phyloP scores from a whole-genome alignment of 768 basidiomycete genomes.

The Naematelia aurantialba region DNA sequence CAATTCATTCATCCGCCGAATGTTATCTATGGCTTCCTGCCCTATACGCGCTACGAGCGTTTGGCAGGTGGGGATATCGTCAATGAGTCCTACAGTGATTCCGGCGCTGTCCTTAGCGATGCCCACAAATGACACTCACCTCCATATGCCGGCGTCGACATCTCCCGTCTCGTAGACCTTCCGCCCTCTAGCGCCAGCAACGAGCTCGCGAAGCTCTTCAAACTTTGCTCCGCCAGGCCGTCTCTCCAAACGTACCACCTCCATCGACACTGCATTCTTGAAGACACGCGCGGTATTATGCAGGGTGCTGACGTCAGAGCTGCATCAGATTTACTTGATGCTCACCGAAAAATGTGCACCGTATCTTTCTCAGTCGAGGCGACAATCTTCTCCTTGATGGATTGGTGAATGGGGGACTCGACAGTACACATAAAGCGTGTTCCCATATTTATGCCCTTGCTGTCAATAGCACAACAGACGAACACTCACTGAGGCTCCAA shows the following conservation, averaged over 20 bases:
- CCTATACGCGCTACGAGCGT: constrained; percentile 67
- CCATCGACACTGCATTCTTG: constrained; percentile 68
- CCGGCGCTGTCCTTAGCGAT: constrained; percentile 31
- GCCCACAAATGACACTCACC: constrained; percentile 15
- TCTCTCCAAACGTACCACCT: constrained; percentile 79
- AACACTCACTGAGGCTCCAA: constrained; percentile 69
- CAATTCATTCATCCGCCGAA: constrained; percentile 48
- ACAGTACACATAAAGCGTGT: constrained; percentile 91
- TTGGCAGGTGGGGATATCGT: constrained; percentile 78
- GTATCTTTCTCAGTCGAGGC: constrained; percentile 73
- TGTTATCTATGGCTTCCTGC: constrained; percentile 67
- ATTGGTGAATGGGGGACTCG: constrained; percentile 82
- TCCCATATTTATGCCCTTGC: constrained; percentile 84
- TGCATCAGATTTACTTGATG: not conserved
- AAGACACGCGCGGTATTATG: constrained; percentile 37
- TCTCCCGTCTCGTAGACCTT: constrained; percentile 74
- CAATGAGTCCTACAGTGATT: constrained; percentile 56
- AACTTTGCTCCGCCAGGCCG: constrained; percentile 83
- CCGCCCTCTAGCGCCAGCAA: constrained; percentile 51
- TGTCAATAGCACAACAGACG: not conserved
- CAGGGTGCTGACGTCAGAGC: constrained; percentile 14
- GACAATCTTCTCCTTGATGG: constrained; percentile 86
- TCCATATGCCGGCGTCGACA: constrained; percentile 83
- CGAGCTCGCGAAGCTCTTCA: constrained; percentile 67
- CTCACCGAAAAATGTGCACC: constrained; percentile 74